These are phyloP conservation scores for Petrea volubilis DNA, from an alignment of 257 asterid species.

Conservation along the genomic window DNA sequence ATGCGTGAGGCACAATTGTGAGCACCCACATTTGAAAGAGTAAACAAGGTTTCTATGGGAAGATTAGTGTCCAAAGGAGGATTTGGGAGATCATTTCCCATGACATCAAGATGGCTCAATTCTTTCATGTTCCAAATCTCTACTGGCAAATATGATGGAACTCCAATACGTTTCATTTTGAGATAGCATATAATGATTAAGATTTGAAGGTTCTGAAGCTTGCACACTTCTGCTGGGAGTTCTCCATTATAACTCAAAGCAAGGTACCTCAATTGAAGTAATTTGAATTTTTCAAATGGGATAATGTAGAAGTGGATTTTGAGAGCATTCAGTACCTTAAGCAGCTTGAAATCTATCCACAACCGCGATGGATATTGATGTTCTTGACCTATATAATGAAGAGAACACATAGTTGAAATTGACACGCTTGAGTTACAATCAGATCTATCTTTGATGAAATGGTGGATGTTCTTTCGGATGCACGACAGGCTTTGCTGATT, in stretches of 20 bases:
- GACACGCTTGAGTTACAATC: not conserved
- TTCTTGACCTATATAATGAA: not conserved
- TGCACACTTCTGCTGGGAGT: not conserved
- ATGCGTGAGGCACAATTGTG: no score
- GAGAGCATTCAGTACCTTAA: slow-evolving; percentile 12
- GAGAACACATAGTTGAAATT: not conserved
- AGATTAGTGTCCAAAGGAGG: not conserved
- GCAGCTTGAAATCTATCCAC: no score
- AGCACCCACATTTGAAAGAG: slow-evolving; percentile 11
- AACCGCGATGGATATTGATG: not conserved
- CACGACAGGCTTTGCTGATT: not conserved
- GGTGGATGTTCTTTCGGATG: no score
- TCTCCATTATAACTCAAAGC: no score
- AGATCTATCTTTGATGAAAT: not conserved
- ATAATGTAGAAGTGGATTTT: not conserved
- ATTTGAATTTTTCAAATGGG: no score
- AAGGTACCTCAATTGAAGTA: no score
- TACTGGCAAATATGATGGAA: not conserved
- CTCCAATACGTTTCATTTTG: not conserved
- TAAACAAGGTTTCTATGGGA: not conserved
- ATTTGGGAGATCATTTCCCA: slow-evolving; percentile 4
- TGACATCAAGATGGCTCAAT: slow-evolving; percentile 20
- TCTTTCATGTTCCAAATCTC: slow-evolving; percentile 10
- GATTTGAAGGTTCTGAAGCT: slow-evolving; percentile 15
- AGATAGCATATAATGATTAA: not conserved